A percentile compares a stretch with the other conserved stretches of the same genome.
phyloP scores from a whole-genome alignment of 106 monocot genomes.

The Amphibolis antarctica region DNA sequence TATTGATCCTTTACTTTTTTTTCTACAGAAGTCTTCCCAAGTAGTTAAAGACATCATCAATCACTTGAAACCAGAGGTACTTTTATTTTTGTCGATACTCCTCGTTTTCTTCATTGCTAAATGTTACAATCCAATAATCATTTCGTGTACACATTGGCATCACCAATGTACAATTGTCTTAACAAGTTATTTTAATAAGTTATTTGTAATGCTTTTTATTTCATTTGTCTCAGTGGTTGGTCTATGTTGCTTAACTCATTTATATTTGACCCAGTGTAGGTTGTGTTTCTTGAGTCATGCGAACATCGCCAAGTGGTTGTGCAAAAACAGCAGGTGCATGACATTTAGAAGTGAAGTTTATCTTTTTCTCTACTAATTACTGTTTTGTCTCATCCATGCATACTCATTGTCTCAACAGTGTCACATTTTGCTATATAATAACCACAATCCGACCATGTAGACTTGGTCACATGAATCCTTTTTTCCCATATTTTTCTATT shows the following conservation, averaged over 20 bases:
- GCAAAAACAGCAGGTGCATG: constrained; percentile 1
- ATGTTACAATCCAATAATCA: background rate
- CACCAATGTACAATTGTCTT: background rate
- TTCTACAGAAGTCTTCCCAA: constrained; percentile 5
- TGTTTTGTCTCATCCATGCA: background rate
- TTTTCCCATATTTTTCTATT: no score
- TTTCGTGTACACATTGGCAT: no score
- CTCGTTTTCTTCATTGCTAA: background rate
- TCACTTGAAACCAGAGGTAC: constrained; percentile 14
- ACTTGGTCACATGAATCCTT: no score
- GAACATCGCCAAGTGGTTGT: background rate
- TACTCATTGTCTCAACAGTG: background rate
- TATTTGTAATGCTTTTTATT: background rate
- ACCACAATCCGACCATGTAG: no score
- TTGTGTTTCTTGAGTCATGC: constrained; percentile 8
- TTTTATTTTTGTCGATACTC: background rate
- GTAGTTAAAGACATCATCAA: constrained; percentile 3
- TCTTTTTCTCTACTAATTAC: background rate
- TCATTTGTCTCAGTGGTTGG: background rate
- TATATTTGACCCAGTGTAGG: constrained; percentile 1
- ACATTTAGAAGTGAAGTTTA: background rate
- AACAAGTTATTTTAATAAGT: background rate
- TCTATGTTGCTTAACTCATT: background rate
- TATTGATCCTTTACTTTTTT: background rate
- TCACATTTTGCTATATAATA: no score